phyloP scores from a whole-genome alignment of 192 early-diverging fungal genomes.

The Podila minutissima region DNA sequence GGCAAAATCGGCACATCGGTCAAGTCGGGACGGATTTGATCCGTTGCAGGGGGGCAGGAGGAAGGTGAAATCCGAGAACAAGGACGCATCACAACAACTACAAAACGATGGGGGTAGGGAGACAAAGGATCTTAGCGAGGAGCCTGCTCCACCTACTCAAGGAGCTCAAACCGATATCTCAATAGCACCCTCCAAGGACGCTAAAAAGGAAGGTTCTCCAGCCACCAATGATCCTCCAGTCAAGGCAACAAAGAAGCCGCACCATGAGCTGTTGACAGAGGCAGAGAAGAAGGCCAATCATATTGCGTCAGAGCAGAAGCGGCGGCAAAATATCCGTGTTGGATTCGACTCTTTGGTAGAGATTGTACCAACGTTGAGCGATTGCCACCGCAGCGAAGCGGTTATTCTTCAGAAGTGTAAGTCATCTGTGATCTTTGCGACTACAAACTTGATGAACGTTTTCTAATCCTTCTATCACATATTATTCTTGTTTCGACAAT shows the following conservation, averaged over 20 bases:
- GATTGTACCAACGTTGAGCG: conserved; percentile 82
- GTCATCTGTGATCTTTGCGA: background rate
- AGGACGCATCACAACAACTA: background rate
- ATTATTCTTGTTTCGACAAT: background rate
- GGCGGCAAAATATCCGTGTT: conserved; percentile 86
- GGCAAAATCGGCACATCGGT: conserved; percentile 13
- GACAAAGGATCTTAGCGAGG: conserved; percentile 6
- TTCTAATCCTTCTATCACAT: conserved; percentile 1
- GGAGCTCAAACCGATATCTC: background rate
- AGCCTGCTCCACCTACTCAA: background rate
- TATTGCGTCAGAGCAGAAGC: conserved; percentile 92
- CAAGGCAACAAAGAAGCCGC: conserved; percentile 34
- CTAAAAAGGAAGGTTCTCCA: conserved; percentile 4
- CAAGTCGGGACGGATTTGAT: conserved; percentile 22
- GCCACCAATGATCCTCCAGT: conserved; percentile 3
- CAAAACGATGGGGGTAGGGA: background rate
- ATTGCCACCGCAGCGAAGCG: conserved; percentile 84
- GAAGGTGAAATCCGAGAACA: conserved; percentile 1
- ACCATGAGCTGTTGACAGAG: conserved; percentile 79
- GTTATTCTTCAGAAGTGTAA: conserved; percentile 81
- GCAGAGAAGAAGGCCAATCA: conserved; percentile 92
- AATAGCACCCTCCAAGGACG: background rate
- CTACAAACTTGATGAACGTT: background rate
- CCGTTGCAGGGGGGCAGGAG: conserved; percentile 4
- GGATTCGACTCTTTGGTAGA: conserved; percentile 91